These are phyloP conservation scores for Sphagnum fallax DNA, from an alignment of 228 moss, liverwort and hornwort genomes.

Conservation along the genomic window DNA sequence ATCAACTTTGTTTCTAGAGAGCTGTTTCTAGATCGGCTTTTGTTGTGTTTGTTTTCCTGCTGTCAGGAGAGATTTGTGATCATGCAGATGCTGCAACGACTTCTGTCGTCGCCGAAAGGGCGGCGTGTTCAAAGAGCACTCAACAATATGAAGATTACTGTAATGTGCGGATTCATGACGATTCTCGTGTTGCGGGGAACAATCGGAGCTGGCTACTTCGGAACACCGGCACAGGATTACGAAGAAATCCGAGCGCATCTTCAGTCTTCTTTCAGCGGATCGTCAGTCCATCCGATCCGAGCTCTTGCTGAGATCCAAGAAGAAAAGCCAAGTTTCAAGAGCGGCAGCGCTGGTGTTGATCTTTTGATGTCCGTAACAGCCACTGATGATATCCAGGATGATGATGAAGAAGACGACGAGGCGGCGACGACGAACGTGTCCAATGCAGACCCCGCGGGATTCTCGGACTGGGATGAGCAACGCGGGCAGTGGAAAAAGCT, in stretches of 20 bases:
- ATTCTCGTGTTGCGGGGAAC: slow-evolving; percentile 46
- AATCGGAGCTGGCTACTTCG: slow-evolving; percentile 36
- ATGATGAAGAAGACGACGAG: slow-evolving; percentile 27
- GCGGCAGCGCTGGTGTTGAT: too few relatives aligned
- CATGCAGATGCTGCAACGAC: slow-evolving; percentile 2
- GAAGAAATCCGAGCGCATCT: not conserved
- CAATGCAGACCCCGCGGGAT: slow-evolving; percentile 15
- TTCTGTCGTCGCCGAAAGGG: slow-evolving; percentile 47
- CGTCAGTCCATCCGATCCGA: not conserved
- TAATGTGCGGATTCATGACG: slow-evolving; percentile 48
- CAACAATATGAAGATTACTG: slow-evolving; percentile 42
- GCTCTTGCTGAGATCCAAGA: not conserved
- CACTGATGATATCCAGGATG: slow-evolving; percentile 5
- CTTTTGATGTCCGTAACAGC: too few relatives aligned
- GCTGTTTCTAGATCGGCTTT: too few relatives aligned
- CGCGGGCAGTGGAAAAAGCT: slow-evolving; percentile 28
- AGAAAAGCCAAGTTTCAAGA: slow-evolving; percentile 7
- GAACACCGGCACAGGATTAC: slow-evolving; percentile 1
- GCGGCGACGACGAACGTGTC: slow-evolving; percentile 37
- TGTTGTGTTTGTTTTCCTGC: too few relatives aligned
- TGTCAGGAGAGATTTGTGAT: too few relatives aligned
- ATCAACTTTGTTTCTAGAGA: too few relatives aligned
- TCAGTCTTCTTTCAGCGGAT: not conserved
- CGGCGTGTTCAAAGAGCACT: slow-evolving; percentile 33
- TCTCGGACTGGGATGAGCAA: slow-evolving; percentile 25